A percentile compares a stretch with the other conserved stretches of the same genome.
phyloP scores from a whole-genome alignment of 495 filamentous ascomycete species.

The Neurospora sp. region DNA sequence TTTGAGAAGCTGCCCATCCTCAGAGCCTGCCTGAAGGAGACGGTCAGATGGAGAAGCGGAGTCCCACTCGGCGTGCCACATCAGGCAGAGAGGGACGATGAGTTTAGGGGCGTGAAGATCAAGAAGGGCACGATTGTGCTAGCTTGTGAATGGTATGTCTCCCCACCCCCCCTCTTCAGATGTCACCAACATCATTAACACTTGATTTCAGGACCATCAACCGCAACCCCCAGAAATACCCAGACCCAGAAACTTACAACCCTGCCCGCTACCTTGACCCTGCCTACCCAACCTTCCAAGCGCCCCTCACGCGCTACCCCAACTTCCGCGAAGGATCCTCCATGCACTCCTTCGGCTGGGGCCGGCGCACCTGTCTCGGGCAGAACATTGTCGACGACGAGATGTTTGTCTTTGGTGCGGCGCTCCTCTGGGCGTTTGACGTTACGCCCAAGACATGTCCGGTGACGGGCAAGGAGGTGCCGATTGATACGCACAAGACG shows the following conservation, averaged over 20 bases:
- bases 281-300: constrained; percentile 44
- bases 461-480: constrained; percentile 28
- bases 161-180: not conserved
- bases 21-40: constrained; percentile 50
- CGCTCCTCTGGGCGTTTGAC: constrained; percentile 40
- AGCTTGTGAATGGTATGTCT: constrained; percentile 43
- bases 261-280: constrained; percentile 45
- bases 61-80: constrained; percentile 43
- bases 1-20: constrained; percentile 39
- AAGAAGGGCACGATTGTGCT: constrained; percentile 41
- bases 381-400: constrained; percentile 53
- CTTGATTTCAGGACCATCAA: constrained; percentile 34
- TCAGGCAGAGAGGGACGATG: constrained; percentile 40
- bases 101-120: constrained; percentile 40
- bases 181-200: not conserved
- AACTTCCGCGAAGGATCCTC: constrained; percentile 40
- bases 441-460: constrained; percentile 29
- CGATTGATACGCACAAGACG: constrained; percentile 40
- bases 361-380: constrained; percentile 52
- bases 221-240: constrained; percentile 36
- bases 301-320: constrained; percentile 39
- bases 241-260: constrained; percentile 44
- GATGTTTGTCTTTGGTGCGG: constrained; percentile 41
- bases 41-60: constrained; percentile 49
- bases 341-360: constrained; percentile 52